Evolutionary conservation across 2,329 filamentous ascomycete genomes (phyloP), one percentile per base, ranked within the genome.

Genomic region (Pyricularia grisea): DNA sequence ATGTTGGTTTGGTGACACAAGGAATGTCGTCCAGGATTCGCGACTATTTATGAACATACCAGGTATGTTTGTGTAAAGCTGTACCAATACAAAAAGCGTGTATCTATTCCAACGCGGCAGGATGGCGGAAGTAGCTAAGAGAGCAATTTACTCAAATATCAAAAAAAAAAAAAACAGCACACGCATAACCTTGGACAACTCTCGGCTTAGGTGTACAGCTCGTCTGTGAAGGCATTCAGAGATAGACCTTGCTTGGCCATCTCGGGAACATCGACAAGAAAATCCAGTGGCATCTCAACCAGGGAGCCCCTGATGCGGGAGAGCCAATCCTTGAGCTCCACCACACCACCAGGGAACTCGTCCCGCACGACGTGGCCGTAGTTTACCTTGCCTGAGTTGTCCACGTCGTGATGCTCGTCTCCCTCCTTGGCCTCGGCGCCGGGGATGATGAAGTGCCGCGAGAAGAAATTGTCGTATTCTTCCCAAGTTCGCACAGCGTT

Each of bases 251-350:
- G 87, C 83, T 93, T 90, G 4, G 94, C 94, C 77, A 97, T 89
- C 77, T 97, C 93, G 74, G 92, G 87, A 10, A 87, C 86, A 42
- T 93, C 91, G 74, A 90, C 90, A 77, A 97, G 81, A 81, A 97
- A 97, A 42, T 92, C 83, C 73, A 97, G 82, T 31, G 93, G 93
- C 94, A 97, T 97, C 82, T 97, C 92, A 9, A 97, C 90, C 65
- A 93, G 79, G 10, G 85, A 91, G 2, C 91, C 91, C 70, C 88
- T 85, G 58, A 94, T 82, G 68, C 86, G 83, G 69, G 84, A 83
- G 68, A 94, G 80, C 79, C 88, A 85, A 67, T 90, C 87, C 80
- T 74, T 93, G 70, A 93, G 83, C 77, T 92, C 89, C n/a, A 81
- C 81, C 64, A 90, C 88, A 9, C 94, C 92, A 72, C 90, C 86